Base-by-base conservation (phyloP, 495 filamentous ascomycete species). In the Aspergillus taichungensis region DNA sequence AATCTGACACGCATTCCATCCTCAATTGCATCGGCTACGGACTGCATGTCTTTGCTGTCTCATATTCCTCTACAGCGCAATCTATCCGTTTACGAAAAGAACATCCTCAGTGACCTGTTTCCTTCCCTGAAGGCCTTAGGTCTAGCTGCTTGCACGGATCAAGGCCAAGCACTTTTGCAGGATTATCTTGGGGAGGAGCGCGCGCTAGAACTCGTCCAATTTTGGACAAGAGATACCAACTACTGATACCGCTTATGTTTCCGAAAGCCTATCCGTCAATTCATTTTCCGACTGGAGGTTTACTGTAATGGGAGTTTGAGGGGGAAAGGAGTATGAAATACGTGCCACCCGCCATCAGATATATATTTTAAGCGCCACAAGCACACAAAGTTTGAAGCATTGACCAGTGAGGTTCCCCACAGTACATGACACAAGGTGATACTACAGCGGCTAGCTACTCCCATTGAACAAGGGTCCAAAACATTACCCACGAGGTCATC, bases 81-180 rank as follows among this genome's bases (percentile, higher is more conserved):
- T 3, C 48, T 79, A 8, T 42, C 65, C 0, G 60, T 67, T 24
- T 71, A 76, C 37, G 51, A 67, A 6, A 57, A 59, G 6, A 67
- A 76, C 43, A 57, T 77, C 29, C 52, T 82, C 35, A 76, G 67
- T 14, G 70, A 76, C 47, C 49, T 75, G 29, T 74, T 69, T 36
- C 53, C 57, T 3, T 67, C 63, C 32, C 52, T 83, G n/a, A 49
- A 52, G 29, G 67, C 69, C 11, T 45, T 85, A n/a, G 60, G 71
- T 8, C 54, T 62, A 24, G 54, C 63, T 39, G 48, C 62, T 5
- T 61, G 56, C 13, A 68, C 59, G 5, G 43, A 43, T 0, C 52
- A 59, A 6, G 72, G 70, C 5, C 63, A 51, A 49, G 40, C 46
- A 10, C 45, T 52, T 46, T 35, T 78, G 31, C 45, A 46, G 32